These are phyloP conservation scores for Cadophora malorum DNA, from an alignment of 2,329 filamentous ascomycete species.

Conservation along the genomic window DNA sequence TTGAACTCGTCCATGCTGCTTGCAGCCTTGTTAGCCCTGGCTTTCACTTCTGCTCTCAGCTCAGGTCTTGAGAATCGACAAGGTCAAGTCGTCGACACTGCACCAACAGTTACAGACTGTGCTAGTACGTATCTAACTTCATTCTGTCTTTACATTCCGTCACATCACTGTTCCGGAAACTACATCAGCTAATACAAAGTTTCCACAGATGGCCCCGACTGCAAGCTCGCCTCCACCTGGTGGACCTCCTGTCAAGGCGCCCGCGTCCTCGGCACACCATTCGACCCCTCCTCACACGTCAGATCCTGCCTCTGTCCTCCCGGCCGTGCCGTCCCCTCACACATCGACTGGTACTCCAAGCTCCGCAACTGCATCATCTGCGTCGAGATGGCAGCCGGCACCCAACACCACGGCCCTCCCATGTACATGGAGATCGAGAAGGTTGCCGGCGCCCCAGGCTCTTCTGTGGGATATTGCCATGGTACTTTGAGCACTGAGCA, in stretches of 20 bases:
- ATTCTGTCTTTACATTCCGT: too few relatives aligned
- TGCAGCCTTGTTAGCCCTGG: not conserved
- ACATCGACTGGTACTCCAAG: slow-evolving; percentile 15
- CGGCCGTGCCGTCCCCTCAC: slow-evolving; percentile 5
- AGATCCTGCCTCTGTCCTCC: slow-evolving; percentile 20
- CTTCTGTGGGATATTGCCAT: slow-evolving; percentile 9
- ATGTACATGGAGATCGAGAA: slow-evolving; percentile 13
- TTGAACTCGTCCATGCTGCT: not conserved
- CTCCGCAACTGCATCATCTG: slow-evolving; percentile 13
- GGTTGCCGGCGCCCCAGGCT: not conserved
- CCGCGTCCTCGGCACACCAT: not conserved
- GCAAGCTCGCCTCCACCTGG: slow-evolving; percentile 2
- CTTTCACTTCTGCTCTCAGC: not conserved
- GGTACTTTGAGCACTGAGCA: slow-evolving; percentile 5
- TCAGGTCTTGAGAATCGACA: not conserved
- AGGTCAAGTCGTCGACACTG: slow-evolving; percentile 5
- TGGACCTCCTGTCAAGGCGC: slow-evolving; percentile 14
- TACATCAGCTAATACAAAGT: not conserved
- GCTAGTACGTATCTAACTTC: not conserved
- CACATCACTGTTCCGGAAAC: not conserved
- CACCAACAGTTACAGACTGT: slow-evolving; percentile 3
- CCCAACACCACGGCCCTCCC: not conserved
- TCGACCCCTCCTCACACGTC: slow-evolving; percentile 13
- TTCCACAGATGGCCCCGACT: slow-evolving; percentile 9
- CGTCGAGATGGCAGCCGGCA: slow-evolving; percentile 7